phyloP scores from a whole-genome alignment of 352 stramenopile genomes.

The Phytophthora kernoviae region DNA sequence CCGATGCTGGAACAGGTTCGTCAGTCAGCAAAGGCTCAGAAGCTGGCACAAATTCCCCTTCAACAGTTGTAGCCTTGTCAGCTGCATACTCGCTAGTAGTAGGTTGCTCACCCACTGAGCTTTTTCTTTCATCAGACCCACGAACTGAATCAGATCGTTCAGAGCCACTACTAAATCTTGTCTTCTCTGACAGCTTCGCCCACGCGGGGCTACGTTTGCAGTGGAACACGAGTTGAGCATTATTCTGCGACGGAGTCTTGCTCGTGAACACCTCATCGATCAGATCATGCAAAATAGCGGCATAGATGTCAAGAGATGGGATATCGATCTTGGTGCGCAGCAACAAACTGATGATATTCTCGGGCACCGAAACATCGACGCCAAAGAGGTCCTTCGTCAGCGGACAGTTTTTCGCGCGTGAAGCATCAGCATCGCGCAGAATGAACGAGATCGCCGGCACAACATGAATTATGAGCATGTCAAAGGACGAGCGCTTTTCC shows the following conservation, averaged over 20 bases:
- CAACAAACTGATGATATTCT: conserved; percentile 65
- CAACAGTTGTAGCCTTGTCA: conserved; percentile 4
- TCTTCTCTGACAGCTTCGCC: conserved; percentile 61
- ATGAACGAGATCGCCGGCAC: conserved; percentile 82
- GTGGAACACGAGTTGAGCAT: conserved; percentile 67
- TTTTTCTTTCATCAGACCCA: conserved; percentile 42
- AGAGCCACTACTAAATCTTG: conserved; percentile 40
- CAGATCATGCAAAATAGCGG: conserved; percentile 77
- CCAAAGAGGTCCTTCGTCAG: conserved; percentile 80
- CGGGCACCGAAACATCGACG: conserved; percentile 42
- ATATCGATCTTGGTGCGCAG: conserved; percentile 68
- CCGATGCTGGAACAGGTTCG: conserved; percentile 5
- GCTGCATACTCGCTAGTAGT: conserved; percentile 22
- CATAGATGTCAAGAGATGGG: conserved; percentile 71
- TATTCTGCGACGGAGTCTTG: conserved; percentile 69
- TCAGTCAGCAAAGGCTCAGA: conserved; percentile 8
- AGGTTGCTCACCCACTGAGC: conserved; percentile 30
- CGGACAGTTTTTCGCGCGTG: conserved; percentile 67
- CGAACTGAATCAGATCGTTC: conserved; percentile 37
- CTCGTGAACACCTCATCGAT: conserved; percentile 74
- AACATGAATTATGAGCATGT: conserved; percentile 89
- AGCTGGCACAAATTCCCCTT: conserved; percentile 10
- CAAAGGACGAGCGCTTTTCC: conserved; percentile 68
- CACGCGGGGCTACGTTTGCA: conserved; percentile 71
- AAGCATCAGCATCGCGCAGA: conserved; percentile 69